These are phyloP conservation scores for Exophiala mesophila DNA, from an alignment of 2,329 filamentous ascomycete species.

Conservation along the genomic window DNA sequence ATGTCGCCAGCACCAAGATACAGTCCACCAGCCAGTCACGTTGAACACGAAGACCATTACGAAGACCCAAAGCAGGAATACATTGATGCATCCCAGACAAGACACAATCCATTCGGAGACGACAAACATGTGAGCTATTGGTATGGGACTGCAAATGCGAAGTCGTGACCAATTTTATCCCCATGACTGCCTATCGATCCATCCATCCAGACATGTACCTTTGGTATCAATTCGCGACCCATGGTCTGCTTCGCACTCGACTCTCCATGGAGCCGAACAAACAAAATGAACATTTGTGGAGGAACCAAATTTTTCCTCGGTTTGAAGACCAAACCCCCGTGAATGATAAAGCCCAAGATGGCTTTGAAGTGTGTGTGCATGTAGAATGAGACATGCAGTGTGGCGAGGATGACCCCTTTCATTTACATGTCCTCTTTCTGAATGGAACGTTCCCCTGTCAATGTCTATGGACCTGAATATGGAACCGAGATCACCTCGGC, in stretches of 20 bases:
- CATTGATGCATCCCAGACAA: conserved; percentile 28
- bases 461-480: not conserved
- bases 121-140: conserved; percentile 11
- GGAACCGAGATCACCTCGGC: not conserved
- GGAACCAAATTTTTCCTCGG: conserved; percentile 7
- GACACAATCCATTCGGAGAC: conserved; percentile 23
- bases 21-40: conserved; percentile 19
- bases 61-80: conserved; percentile 42
- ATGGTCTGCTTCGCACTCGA: too few species aligned
- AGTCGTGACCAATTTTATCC: too few species aligned
- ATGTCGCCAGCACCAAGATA: conserved; percentile 27
- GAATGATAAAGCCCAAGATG: conserved; percentile 14
- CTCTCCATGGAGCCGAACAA: conserved; percentile 3
- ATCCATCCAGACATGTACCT: too few species aligned
- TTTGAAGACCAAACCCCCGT: not conserved
- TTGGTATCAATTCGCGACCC: too few species aligned
- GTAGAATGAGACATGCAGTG: conserved; percentile 22
- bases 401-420: not conserved
- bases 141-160: too few species aligned
- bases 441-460: conserved; percentile 3
- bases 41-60: conserved; percentile 28
- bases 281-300: conserved; percentile 19
- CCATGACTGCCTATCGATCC: too few species aligned
- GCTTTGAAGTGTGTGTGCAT: conserved; percentile 19
- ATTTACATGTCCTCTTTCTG: not conserved